Evolutionary conservation across 441 rosid genomes (phyloP).

Genomic region (Gossypium schwendimanii): DNA sequence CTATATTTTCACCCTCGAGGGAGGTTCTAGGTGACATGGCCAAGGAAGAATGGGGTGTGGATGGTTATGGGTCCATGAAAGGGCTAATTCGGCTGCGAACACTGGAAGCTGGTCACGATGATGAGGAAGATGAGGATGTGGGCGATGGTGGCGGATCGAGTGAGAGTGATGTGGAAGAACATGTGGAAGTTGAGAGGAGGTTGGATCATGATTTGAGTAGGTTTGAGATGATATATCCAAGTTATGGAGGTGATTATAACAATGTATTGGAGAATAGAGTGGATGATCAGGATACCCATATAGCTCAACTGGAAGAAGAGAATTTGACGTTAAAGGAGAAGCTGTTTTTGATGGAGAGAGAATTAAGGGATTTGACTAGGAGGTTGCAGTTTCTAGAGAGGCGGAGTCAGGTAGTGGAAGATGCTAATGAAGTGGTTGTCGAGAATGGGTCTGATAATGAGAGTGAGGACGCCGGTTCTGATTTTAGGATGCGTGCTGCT

Average conservation of each 20-base stretch:
- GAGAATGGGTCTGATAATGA: slow-evolving; percentile 74
- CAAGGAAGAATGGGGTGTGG: slow-evolving; percentile 94
- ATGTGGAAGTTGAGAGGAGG: slow-evolving; percentile 85
- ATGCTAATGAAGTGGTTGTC: slow-evolving; percentile 70
- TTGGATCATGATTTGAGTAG: slow-evolving; percentile 90
- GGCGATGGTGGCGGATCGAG: slow-evolving; percentile 85
- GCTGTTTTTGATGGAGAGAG: slow-evolving; percentile 85
- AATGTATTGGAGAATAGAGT: slow-evolving; percentile 86
- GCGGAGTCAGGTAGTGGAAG: slow-evolving; percentile 44
- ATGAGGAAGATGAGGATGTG: slow-evolving; percentile 78
- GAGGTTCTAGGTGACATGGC: slow-evolving; percentile 93
- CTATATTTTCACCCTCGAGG: slow-evolving; percentile 70
- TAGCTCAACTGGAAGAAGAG: slow-evolving; percentile 88
- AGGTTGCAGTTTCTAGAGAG: slow-evolving; percentile 80
- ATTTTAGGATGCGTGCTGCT: slow-evolving; percentile 27
- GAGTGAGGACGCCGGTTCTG: slow-evolving; percentile 63
- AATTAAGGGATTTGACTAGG: slow-evolving; percentile 70
- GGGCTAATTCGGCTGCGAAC: slow-evolving; percentile 78
- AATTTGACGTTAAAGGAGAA: slow-evolving; percentile 82
- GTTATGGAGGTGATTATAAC: slow-evolving; percentile 51
- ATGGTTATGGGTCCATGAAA: slow-evolving; percentile 97
- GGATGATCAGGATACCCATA: slow-evolving; percentile 90
- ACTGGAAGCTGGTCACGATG: slow-evolving; percentile 45
- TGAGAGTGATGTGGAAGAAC: slow-evolving; percentile 97
- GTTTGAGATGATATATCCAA: slow-evolving; percentile 93